These are phyloP conservation scores for Paraphoma sp. DNA, from an alignment of 2,329 filamentous ascomycete genomes.

Conservation along the genomic window DNA sequence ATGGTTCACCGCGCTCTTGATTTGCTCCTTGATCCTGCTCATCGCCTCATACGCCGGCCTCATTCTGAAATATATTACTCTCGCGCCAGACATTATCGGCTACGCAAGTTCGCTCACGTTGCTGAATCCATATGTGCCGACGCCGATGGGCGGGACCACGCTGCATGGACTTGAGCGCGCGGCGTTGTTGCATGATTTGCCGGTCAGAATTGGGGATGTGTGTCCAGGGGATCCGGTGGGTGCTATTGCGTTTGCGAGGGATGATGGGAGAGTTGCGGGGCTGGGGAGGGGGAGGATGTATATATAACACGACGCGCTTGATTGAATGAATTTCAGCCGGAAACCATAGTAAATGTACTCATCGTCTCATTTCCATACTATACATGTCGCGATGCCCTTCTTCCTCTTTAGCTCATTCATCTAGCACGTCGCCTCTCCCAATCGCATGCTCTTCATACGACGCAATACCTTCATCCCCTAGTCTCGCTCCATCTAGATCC, in stretches of 20 bases:
- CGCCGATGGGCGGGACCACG: conserved; percentile 31
- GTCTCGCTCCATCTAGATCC: too few relatives aligned
- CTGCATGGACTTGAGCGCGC: conserved; percentile 32
- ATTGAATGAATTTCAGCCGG: too few relatives aligned
- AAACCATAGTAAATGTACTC: too few relatives aligned
- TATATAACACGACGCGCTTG: conserved; percentile 12
- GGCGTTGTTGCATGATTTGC: conserved; percentile 30
- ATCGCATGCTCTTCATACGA: too few relatives aligned
- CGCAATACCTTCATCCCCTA: too few relatives aligned
- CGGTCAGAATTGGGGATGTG: conserved; percentile 37
- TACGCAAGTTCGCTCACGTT: conserved; percentile 33
- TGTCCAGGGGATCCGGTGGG: conserved; percentile 34
- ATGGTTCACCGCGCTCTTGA: conserved; percentile 32
- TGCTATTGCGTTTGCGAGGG: conserved; percentile 33
- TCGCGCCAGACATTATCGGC: conserved; percentile 36
- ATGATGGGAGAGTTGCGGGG: conserved; percentile 22
- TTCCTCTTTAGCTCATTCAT: too few relatives aligned
- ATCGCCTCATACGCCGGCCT: conserved; percentile 32
- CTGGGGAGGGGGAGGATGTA: conserved; percentile 31
- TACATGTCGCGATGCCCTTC: too few relatives aligned
- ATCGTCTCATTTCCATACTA: too few relatives aligned
- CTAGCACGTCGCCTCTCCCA: too few relatives aligned
- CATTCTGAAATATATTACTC: conserved; percentile 35
- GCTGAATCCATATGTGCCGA: conserved; percentile 33
- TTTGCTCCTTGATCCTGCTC: conserved; percentile 31